Conservation (phyloP, 371 early-diverging fungal genomes). For the Thermomucor indicae-seudaticae region DNA sequence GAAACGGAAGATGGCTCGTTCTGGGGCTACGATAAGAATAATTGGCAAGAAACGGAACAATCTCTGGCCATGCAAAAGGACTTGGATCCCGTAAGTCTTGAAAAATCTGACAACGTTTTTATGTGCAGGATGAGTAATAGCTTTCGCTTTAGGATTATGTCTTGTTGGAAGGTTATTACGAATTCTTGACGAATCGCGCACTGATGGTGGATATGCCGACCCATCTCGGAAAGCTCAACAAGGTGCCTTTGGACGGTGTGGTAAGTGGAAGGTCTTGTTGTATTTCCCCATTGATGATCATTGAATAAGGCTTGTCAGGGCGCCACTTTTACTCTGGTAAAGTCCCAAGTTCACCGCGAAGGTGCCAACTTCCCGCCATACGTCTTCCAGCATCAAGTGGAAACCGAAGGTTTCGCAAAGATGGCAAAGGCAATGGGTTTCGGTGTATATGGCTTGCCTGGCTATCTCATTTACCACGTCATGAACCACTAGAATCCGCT, state of each 20-base stretch:
- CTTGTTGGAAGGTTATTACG: slow-evolving; percentile 41
- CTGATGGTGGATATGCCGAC: slow-evolving; percentile 48
- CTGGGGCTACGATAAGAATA: slow-evolving; percentile 67
- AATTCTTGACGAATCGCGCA: slow-evolving; percentile 37
- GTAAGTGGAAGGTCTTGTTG: not conserved
- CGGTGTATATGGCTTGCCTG: slow-evolving; percentile 57
- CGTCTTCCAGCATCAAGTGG: slow-evolving; percentile 48
- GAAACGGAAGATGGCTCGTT: slow-evolving; percentile 39
- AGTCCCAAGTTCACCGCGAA: slow-evolving; percentile 63
- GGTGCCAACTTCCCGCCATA: slow-evolving; percentile 53
- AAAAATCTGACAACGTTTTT: not conserved
- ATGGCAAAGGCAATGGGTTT: slow-evolving; percentile 66
- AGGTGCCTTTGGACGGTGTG: slow-evolving; percentile 40
- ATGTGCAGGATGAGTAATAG: not conserved
- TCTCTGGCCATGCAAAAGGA: slow-evolving; percentile 47
- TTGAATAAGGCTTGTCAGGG: slow-evolving; percentile 8
- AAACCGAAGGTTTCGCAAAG: slow-evolving; percentile 79
- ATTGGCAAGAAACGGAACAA: slow-evolving; percentile 63
- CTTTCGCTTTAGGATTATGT: slow-evolving; percentile 20
- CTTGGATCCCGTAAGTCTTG: slow-evolving; percentile 29
- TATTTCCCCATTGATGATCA: not conserved
- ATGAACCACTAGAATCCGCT: slow-evolving; percentile 11
- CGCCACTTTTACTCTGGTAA: slow-evolving; percentile 51
- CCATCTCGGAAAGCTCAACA: slow-evolving; percentile 22
- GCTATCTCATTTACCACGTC: slow-evolving; percentile 48